phyloP scores from a whole-genome alignment of 2,329 filamentous ascomycete species.

The Fusarium bulbicola region DNA sequence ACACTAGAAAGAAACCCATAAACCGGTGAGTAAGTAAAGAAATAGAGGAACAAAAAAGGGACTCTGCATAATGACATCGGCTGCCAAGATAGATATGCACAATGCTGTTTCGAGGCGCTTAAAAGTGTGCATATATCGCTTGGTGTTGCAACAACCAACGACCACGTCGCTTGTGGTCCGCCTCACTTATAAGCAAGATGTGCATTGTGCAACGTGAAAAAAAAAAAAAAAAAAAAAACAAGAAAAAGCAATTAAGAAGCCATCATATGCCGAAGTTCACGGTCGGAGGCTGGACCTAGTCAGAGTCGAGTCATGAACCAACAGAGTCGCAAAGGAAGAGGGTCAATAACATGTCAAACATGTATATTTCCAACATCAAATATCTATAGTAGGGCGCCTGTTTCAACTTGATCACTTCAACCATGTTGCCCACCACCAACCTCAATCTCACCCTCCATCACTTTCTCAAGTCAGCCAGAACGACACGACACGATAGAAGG shows the following conservation, averaged over 20 bases:
- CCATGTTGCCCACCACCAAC: background rate
- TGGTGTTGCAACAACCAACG: background rate
- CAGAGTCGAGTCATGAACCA: background rate
- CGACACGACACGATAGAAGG: background rate
- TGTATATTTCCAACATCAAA: background rate
- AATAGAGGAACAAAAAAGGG: too few relatives aligned
- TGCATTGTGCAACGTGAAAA: background rate
- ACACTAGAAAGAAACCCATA: too few relatives aligned
- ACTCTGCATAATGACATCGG: background rate
- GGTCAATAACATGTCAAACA: background rate
- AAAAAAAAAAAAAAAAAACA: too few relatives aligned
- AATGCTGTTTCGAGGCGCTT: background rate
- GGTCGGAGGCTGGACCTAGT: background rate
- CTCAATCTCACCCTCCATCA: background rate
- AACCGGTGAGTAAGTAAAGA: too few relatives aligned
- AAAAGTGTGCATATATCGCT: background rate
- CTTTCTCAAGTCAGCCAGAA: background rate
- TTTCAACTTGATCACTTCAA: background rate
- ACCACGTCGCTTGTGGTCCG: background rate
- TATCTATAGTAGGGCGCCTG: background rate
- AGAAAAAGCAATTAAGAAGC: background rate
- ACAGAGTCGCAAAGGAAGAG: background rate
- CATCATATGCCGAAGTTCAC: background rate
- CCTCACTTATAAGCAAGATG: background rate
- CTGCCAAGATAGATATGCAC: background rate